Conservation (phyloP, 2,329 filamentous ascomycete genomes). For the Clarireedia sp. region DNA sequence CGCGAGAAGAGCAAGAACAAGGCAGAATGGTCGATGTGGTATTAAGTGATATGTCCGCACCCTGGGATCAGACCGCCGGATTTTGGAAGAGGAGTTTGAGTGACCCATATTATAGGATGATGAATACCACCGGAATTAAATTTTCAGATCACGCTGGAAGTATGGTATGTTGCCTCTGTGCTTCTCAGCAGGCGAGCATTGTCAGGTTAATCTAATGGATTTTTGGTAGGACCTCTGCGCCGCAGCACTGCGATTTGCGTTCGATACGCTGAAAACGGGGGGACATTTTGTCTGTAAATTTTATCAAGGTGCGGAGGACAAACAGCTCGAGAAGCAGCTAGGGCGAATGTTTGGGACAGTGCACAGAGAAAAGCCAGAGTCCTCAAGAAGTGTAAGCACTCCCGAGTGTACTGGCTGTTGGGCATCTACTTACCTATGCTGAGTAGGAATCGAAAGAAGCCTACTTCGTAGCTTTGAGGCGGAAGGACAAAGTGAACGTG, state of each 20-base stretch:
- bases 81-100: slow-evolving; percentile 84
- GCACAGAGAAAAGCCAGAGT: slow-evolving; percentile 80
- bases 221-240: slow-evolving; percentile 70
- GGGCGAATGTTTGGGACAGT: slow-evolving; percentile 74
- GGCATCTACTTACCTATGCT: slow-evolving; percentile 1
- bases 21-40: slow-evolving; percentile 77
- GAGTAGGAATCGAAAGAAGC: slow-evolving; percentile 72
- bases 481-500: slow-evolving; percentile 44
- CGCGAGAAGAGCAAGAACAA: slow-evolving; percentile 31
- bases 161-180: slow-evolving; percentile 60
- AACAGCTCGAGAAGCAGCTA: slow-evolving; percentile 64
- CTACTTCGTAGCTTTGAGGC: slow-evolving; percentile 73
- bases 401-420: neutral
- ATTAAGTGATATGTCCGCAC: slow-evolving; percentile 97
- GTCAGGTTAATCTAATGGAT: neutral
- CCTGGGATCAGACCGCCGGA: slow-evolving; percentile 76
- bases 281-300: slow-evolving; percentile 97
- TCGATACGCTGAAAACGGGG: slow-evolving; percentile 70
- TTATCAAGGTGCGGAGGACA: slow-evolving; percentile 86
- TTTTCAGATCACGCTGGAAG: slow-evolving; percentile 88
- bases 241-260: slow-evolving; percentile 77
- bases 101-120: slow-evolving; percentile 96
- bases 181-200: too few species aligned
- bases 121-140: slow-evolving; percentile 88
- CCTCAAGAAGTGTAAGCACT: slow-evolving; percentile 68